Evolutionary conservation across 1,284 basidiomycete genomes (phyloP), one percentile per base, ranked within the genome.

Genomic region (Tilletia caries): DNA sequence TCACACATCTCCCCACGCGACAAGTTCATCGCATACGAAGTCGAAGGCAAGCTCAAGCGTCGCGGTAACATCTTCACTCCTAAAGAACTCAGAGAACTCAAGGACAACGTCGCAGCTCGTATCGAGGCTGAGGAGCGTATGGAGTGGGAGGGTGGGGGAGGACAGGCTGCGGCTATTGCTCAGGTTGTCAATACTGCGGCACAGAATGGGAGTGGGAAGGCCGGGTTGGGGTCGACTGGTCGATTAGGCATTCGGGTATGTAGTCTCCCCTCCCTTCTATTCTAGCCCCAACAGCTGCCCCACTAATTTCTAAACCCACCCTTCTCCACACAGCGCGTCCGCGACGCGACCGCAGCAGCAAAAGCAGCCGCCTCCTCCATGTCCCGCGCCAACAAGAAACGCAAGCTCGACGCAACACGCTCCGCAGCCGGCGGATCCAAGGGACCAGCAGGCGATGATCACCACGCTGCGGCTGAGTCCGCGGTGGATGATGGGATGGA

Each of bases 1-100:
- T 73, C 78, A 69, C 76, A 81, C 65, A 90, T 82, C 15, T 79
- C 79, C 1, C 76, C 79, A 2, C 76, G 78, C 23, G 83, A 83
- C 65, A 79, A 80, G 27, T 73, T 76, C 58, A 76, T 84, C 66
- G 72, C 81, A 18, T 79, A 78, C 66, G 79, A 82, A 62, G 67
- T 67, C 32, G 71, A 76, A 48, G 71, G 43, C n/a, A 58, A 75
- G 66, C 70, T 75, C 29, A 70, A 75, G 12, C 72, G 77, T 27
- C 75, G 79, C 23, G 78, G 77, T 12, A 82, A 82, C 46, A 76
- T 85, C 52, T 82, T 84, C 44, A 83, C 82, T 1, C 82, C 84
- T 4, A 83, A 83, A 41, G 79, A 82, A n/a, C 70, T 85, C 1
- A 78, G 79, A 3, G 80, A 81, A 67, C 79, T 84, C 52, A 73